Base-by-base conservation (phyloP, 495 filamentous ascomycete species). In the Hypoxylon crocopeplum region DNA sequence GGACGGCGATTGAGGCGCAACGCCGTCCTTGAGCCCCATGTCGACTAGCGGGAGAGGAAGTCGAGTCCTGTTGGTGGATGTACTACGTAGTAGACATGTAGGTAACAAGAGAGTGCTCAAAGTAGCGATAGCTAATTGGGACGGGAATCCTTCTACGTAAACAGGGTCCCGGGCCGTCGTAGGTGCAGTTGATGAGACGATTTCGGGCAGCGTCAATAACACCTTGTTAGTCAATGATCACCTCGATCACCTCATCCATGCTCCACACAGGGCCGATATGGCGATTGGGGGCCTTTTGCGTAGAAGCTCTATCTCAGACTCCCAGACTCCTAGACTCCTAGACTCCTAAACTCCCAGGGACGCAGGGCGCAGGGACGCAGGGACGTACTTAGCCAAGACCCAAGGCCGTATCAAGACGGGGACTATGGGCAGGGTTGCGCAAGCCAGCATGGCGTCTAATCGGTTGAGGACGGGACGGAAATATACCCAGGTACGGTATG, bases 141-240 rank as follows among this genome's bases (percentile, higher is more conserved):
- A 25, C 41, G 24, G 36, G 21, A n/a, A 40, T 37, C 30, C 48
- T 40, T 33, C 32, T 12, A 48, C 33, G 44, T 24, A 38, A n/a
- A 53, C 52, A 57, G 48, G 48, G 39, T 52, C 47, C 52, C 52
- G 36, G 59, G 37, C 25, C 20, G 60, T 34, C 38, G 15, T 49
- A 39, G 30, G 24, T 52, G 60, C 44, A 59, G 61, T 64, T 50
- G 42, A 58, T 30, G 48, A 57, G 37, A 58, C 42, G 46, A 48
- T 39, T 58, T 54, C 52, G 38, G 61, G 48, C 36, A 64, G 37
- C 41, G 24, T 50, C 49, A 38, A 64, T 59, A 64, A 37, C 61
- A 64, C 61, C 54, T 59, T 64, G 55, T 59, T 64, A 64, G 49
- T 64, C 61, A 64, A 64, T 59, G 54, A 64, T 64, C 61, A 64